A percentile compares a stretch with the other conserved stretches of the same genome.
Evolutionary conservation across 768 basidiomycete genomes (phyloP).

Genomic region (Auricularia sp.): DNA sequence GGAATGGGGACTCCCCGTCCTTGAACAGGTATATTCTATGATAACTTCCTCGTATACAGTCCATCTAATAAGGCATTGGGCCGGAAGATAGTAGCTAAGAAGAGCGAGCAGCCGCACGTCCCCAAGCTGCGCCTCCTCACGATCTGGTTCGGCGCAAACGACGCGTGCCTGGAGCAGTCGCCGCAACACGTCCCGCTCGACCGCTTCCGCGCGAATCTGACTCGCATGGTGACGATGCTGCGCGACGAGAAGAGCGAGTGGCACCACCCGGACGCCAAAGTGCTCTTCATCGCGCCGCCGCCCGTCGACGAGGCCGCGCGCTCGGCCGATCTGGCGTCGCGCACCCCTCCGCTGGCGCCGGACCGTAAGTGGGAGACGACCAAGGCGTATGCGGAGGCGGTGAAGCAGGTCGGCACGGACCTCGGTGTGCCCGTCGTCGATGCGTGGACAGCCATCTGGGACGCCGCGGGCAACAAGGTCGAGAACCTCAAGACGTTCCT

Average conservation of each 20-base stretch:
- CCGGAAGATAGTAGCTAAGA: slow-evolving; percentile 48
- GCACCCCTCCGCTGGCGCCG: slow-evolving; percentile 38
- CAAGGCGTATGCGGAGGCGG: slow-evolving; percentile 59
- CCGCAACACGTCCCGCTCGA: slow-evolving; percentile 69
- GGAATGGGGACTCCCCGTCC: slow-evolving; percentile 71
- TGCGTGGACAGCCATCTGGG: slow-evolving; percentile 63
- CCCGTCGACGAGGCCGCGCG: slow-evolving; percentile 64
- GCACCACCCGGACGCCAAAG: slow-evolving; percentile 59
- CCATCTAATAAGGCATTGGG: background rate
- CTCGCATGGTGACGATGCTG: slow-evolving; percentile 50
- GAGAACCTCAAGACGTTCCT: slow-evolving; percentile 40
- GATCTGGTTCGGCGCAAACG: slow-evolving; percentile 90
- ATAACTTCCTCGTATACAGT: background rate
- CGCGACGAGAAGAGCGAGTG: slow-evolving; percentile 49
- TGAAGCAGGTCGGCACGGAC: slow-evolving; percentile 45
- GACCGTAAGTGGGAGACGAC: slow-evolving; percentile 59
- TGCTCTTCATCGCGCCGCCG: slow-evolving; percentile 78
- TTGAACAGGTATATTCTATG: slow-evolving; percentile 48
- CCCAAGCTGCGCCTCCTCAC: slow-evolving; percentile 63
- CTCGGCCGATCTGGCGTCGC: slow-evolving; percentile 35
- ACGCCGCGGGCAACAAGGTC: slow-evolving; percentile 57
- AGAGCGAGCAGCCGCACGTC: slow-evolving; percentile 32
- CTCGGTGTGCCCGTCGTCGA: slow-evolving; percentile 57
- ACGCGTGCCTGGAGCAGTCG: slow-evolving; percentile 55
- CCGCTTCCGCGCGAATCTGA: slow-evolving; percentile 55